These are phyloP conservation scores for Kingdonia uniflora DNA, from an alignment of 164 flowering plant species.

Conservation along the genomic window DNA sequence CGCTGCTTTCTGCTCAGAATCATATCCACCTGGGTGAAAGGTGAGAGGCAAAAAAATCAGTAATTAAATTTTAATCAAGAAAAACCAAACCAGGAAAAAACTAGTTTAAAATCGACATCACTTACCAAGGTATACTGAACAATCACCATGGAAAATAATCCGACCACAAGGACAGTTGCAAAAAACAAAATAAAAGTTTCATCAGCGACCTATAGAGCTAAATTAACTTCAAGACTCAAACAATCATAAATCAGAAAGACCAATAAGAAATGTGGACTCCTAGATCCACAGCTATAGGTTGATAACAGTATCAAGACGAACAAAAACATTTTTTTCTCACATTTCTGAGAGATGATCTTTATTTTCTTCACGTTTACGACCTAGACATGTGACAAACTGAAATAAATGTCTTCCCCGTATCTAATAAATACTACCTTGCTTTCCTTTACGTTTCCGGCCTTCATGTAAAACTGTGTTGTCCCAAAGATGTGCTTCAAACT, in stretches of 20 bases:
- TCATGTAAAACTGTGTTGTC: slow-evolving; percentile 10
- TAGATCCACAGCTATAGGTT: too few species aligned
- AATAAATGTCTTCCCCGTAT: not conserved
- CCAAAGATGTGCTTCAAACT: slow-evolving; percentile 69
- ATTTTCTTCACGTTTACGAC: too few species aligned
- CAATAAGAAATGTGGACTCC: too few species aligned
- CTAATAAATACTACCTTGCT: slow-evolving; percentile 14
- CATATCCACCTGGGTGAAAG: slow-evolving; percentile 19
- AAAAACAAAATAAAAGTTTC: not conserved
- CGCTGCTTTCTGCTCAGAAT: slow-evolving; percentile 22
- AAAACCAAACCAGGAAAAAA: not conserved
- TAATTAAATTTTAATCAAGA: slow-evolving; percentile 2
- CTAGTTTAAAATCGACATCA: not conserved
- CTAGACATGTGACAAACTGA: too few species aligned
- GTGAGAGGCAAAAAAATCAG: not conserved
- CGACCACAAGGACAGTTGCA: slow-evolving; percentile 1
- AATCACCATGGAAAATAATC: slow-evolving; percentile 1
- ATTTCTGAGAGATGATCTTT: too few species aligned
- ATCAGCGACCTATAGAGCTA: not conserved
- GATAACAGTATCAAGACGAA: too few species aligned
- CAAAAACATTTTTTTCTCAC: too few species aligned
- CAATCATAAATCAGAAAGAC: too few species aligned
- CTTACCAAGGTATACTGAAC: slow-evolving; percentile 21
- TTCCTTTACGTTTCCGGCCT: slow-evolving; percentile 19
- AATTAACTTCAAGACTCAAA: too few species aligned